A percentile compares a stretch with the other conserved stretches of the same genome.
These are phyloP conservation scores for Neurospora sp. DNA, from an alignment of 495 filamentous ascomycete genomes.

Conservation along the genomic window DNA sequence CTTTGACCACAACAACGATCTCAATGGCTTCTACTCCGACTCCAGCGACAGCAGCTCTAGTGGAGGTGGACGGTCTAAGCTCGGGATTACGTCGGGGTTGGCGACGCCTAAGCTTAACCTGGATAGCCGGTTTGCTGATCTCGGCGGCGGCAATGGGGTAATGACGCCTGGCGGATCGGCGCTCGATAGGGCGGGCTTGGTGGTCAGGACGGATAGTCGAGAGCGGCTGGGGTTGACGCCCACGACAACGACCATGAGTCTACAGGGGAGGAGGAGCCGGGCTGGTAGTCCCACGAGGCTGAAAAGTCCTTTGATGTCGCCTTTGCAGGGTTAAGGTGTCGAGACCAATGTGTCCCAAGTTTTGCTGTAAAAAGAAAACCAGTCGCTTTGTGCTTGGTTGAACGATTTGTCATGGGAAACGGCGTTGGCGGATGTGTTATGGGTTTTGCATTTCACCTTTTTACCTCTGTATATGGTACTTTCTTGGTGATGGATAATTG, in stretches of 20 bases:
- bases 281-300: constrained; percentile 52
- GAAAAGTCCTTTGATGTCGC: constrained; percentile 52
- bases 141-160: constrained; percentile 34
- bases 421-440: background rate
- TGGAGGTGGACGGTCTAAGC: constrained; percentile 9
- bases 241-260: constrained; percentile 29
- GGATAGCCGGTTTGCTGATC: constrained; percentile 11
- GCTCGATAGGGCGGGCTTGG: constrained; percentile 64
- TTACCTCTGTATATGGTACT: background rate
- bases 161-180: constrained; percentile 33
- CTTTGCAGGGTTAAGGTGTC: constrained; percentile 28
- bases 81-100: constrained; percentile 49
- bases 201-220: constrained; percentile 69
- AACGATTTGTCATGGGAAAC: background rate
- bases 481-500: background rate
- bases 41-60: constrained; percentile 28
- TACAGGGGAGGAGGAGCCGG: constrained; percentile 46
- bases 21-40: constrained; percentile 45
- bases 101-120: constrained; percentile 58
- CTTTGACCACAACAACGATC: constrained; percentile 39
- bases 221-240: constrained; percentile 50
- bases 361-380: background rate
- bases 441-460: background rate
- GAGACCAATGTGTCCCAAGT: background rate
- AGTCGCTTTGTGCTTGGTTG: background rate